Evolutionary conservation across 805 yeast species (phyloP), one percentile per base, ranked within the genome.

Genomic region (Saturnispora quitensis): DNA sequence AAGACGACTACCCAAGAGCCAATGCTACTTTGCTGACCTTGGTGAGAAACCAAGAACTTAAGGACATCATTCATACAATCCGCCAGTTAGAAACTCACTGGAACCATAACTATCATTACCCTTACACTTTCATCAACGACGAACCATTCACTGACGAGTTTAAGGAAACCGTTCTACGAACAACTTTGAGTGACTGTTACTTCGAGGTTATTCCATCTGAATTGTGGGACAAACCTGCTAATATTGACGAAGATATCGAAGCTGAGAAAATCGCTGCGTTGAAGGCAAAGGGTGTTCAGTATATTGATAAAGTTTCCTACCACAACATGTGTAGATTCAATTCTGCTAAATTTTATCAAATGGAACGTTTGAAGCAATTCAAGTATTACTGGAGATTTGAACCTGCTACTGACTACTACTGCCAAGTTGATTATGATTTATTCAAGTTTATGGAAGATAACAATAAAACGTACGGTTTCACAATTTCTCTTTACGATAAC

Each of bases 51-150:
- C 62, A 74, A n/a, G 96, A 88, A 60, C 66, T 76, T 36, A 60
- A 62, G 5, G 76, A 69, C 2, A 73, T 89, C 31, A 66, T 78
- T 6, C 63, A 64, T 20, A 76, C 95, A 2, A 80, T 89, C 52
- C 64, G 68, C 56, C 78, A 76, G 56, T 75, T 89, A 43, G 95
- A 88, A 63, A 67, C 68, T 25, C 73, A 75, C 51, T 91, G 91
- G 77, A 91, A 91, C 71, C 68, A 73, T 34, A 76, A 85, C 53
- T 89, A 73, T 70, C 77, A 86, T 57, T 91, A 91, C 63, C 97
- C 95, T 52, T 91, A 96, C 91, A 89, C 90, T 28, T 93, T 91
- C 64, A 75, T 91, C 58, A 89, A 89, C 67, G 96, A 91, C 65
- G 86, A 81, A 54, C 79, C 74, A 36, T 93, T 91, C 68, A 73